phyloP scores from a whole-genome alignment of 805 yeast genomes.

The Pichia deserticola region DNA sequence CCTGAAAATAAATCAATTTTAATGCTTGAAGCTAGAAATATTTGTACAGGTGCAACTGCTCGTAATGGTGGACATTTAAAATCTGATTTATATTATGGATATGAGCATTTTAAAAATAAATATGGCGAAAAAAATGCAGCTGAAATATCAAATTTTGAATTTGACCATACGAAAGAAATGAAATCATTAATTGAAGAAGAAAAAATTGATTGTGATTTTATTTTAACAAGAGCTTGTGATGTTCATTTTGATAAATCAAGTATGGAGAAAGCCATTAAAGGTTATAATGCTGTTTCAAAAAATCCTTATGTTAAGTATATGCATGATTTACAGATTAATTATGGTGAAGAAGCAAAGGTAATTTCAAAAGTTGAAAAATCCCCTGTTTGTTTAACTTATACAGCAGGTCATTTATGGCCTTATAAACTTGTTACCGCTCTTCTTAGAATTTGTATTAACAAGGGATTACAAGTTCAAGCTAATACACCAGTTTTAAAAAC shows the following conservation, averaged over 20 bases:
- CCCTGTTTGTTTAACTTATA: not conserved
- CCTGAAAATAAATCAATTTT: slow-evolving; percentile 8
- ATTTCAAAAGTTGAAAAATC: not conserved
- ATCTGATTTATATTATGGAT: slow-evolving; percentile 24
- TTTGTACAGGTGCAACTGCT: slow-evolving; percentile 37
- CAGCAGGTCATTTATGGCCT: slow-evolving; percentile 38
- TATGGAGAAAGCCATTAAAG: slow-evolving; percentile 20
- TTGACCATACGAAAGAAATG: slow-evolving; percentile 27
- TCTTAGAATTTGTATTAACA: not conserved
- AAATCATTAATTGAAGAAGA: slow-evolving; percentile 28
- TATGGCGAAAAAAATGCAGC: slow-evolving; percentile 28
- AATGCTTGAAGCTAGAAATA: slow-evolving; percentile 37
- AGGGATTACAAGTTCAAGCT: not conserved
- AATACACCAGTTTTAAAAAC: not conserved
- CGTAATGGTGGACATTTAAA: slow-evolving; percentile 45
- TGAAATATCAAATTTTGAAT: slow-evolving; percentile 32
- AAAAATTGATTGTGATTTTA: slow-evolving; percentile 29
- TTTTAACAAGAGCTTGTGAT: slow-evolving; percentile 28
- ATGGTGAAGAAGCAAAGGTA: not conserved
- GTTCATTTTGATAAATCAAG: slow-evolving; percentile 17
- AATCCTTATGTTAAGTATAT: not conserved
- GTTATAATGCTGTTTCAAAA: slow-evolving; percentile 14
- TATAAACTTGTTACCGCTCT: slow-evolving; percentile 30
- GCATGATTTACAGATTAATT: not conserved
- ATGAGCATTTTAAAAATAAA: slow-evolving; percentile 12